phyloP scores from a whole-genome alignment of 352 stramenopile species.

The Globisporangium paddicum region DNA sequence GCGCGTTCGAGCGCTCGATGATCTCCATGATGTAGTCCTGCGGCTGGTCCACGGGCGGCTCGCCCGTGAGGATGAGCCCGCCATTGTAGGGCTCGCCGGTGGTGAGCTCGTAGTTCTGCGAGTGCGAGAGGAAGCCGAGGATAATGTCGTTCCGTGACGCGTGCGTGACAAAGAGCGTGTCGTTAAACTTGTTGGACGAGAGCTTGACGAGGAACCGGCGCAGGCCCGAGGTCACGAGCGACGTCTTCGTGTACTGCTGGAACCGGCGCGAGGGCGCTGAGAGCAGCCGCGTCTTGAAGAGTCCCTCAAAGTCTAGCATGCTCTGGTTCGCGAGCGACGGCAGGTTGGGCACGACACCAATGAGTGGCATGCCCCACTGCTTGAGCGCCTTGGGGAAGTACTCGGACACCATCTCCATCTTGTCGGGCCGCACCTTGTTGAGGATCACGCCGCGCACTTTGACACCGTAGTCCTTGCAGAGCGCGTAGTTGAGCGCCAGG shows the following conservation, averaged over 20 bases:
- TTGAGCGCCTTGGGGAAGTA: conserved; percentile 86
- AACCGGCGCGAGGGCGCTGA: conserved; percentile 50
- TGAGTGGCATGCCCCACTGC: conserved; percentile 72
- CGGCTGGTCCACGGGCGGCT: conserved; percentile 65
- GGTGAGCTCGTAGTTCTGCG: conserved; percentile 65
- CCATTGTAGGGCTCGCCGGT: conserved; percentile 68
- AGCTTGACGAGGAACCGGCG: conserved; percentile 81
- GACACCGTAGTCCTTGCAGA: conserved; percentile 93
- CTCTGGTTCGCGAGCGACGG: conserved; percentile 68
- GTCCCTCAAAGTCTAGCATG: conserved; percentile 87
- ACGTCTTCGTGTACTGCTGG: conserved; percentile 71
- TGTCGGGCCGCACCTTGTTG: conserved; percentile 91
- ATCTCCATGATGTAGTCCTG: conserved; percentile 79
- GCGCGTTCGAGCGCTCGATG: conserved; percentile 47
- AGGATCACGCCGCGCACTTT: conserved; percentile 93
- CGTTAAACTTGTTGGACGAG: conserved; percentile 58
- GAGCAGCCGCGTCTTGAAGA: conserved; percentile 77
- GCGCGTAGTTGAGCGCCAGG: conserved; percentile 90
- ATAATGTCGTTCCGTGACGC: conserved; percentile 90
- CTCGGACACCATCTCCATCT: conserved; percentile 80
- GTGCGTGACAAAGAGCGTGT: conserved; percentile 89
- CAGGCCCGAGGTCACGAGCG: conserved; percentile 85
- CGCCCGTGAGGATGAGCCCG: conserved; percentile 87
- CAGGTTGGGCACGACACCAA: conserved; percentile 84
- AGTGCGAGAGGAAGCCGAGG: conserved; percentile 79